Evolutionary conservation across 768 basidiomycete species (phyloP).

Genomic region (Lentinus tigrinus): DNA sequence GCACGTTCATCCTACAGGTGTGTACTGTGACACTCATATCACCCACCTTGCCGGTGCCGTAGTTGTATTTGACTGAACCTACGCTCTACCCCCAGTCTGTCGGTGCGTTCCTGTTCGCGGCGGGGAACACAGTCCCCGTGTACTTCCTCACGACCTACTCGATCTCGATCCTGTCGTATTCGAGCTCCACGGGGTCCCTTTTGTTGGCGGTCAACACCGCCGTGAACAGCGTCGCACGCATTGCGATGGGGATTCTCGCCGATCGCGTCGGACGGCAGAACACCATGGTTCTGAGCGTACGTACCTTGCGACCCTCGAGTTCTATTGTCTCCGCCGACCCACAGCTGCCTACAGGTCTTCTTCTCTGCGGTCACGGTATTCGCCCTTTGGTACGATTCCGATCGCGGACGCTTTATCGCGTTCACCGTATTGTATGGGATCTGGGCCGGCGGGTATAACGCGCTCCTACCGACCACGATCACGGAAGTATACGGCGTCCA

Average conservation of each 20-base stretch:
- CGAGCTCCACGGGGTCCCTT: slow-evolving; percentile 35
- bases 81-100: slow-evolving; percentile 27
- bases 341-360: slow-evolving; percentile 30
- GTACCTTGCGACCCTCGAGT: slow-evolving; percentile 3
- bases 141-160: slow-evolving; percentile 46
- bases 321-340: neutral
- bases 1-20: slow-evolving; percentile 44
- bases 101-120: slow-evolving; percentile 43
- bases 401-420: slow-evolving; percentile 36
- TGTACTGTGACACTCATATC: neutral
- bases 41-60: neutral
- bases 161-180: slow-evolving; percentile 37
- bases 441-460: slow-evolving; percentile 45
- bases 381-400: slow-evolving; percentile 42
- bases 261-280: slow-evolving; percentile 45
- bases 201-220: slow-evolving; percentile 43
- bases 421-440: slow-evolving; percentile 43
- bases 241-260: slow-evolving; percentile 41
- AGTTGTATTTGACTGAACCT: neutral
- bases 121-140: slow-evolving; percentile 43
- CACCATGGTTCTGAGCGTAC: slow-evolving; percentile 40
- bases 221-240: slow-evolving; percentile 41
- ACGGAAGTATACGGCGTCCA: slow-evolving; percentile 43
- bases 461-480: slow-evolving; percentile 43
- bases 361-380: slow-evolving; percentile 40